Conservation (phyloP, 768 basidiomycete genomes). For the Serendipita sp. region DNA sequence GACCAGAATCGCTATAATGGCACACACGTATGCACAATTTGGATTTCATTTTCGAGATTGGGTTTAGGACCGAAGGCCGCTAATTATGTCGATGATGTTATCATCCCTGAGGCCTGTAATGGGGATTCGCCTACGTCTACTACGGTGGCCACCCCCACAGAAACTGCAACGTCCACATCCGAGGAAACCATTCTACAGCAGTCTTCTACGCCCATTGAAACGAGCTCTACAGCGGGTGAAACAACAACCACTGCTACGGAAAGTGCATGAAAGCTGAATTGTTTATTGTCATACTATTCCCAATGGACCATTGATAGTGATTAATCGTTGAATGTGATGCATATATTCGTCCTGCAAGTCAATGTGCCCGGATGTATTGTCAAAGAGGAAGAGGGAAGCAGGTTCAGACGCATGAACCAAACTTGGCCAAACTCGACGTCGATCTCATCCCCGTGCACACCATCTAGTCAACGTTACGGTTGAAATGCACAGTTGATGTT, state of each 20-base stretch:
- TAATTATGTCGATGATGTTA: conserved; percentile 18
- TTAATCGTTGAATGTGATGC: conserved; percentile 19
- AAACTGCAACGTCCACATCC: too few relatives aligned
- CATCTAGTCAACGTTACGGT: background rate
- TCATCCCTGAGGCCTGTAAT: conserved; percentile 18
- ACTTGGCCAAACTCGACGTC: conserved; percentile 14
- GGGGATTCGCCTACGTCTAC: background rate
- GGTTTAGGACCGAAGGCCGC: conserved; percentile 27
- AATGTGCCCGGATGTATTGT: conserved; percentile 42
- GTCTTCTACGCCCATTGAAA: too few relatives aligned
- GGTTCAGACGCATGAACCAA: conserved; percentile 35
- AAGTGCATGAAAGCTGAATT: too few relatives aligned
- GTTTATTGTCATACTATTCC: too few relatives aligned
- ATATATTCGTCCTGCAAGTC: conserved; percentile 28
- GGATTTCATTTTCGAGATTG: conserved; percentile 9
- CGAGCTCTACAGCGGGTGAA: too few relatives aligned
- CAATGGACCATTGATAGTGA: background rate
- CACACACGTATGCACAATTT: conserved; percentile 24
- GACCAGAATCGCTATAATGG: conserved; percentile 24
- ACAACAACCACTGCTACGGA: too few relatives aligned
- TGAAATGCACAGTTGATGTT: too few relatives aligned
- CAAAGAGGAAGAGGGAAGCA: conserved; percentile 35
- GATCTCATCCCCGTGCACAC: background rate
- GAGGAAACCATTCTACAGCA: too few relatives aligned
- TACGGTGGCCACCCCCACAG: too few relatives aligned